Conservation (phyloP, 1,284 basidiomycete species). For the Leucoagaricus sp. region DNA sequence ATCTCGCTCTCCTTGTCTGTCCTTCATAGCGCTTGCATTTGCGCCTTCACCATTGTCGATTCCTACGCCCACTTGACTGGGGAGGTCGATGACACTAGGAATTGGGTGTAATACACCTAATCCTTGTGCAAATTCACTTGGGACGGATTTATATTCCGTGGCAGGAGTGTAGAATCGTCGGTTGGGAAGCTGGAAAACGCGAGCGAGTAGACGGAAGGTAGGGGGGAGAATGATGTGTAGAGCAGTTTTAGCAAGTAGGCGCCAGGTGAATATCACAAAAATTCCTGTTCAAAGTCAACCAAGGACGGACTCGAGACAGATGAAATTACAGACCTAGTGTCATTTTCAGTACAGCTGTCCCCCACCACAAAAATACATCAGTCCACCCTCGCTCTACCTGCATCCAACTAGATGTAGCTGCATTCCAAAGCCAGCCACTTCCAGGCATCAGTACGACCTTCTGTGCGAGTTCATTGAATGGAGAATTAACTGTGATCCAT, state of each 20-base stretch:
- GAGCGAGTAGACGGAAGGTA: conserved; percentile 73
- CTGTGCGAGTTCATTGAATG: conserved; percentile 20
- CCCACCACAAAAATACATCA: conserved; percentile 57
- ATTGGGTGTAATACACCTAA: conserved; percentile 64
- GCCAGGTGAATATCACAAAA: conserved; percentile 77
- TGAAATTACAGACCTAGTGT: conserved; percentile 48
- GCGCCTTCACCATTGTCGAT: conserved; percentile 42
- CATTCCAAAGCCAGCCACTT: conserved; percentile 42
- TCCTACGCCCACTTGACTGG: conserved; percentile 43
- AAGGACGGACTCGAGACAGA: too few species aligned
- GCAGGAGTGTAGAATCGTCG: conserved; percentile 87
- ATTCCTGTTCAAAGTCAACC: neutral
- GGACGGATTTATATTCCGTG: conserved; percentile 78
- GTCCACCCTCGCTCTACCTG: conserved; percentile 41
- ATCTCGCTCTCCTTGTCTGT: conserved; percentile 17
- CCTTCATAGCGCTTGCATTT: conserved; percentile 38
- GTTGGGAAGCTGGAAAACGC: conserved; percentile 65
- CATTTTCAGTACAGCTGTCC: conserved; percentile 62
- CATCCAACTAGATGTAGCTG: conserved; percentile 30
- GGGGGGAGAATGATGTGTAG: conserved; percentile 80
- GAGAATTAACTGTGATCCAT: conserved; percentile 52
- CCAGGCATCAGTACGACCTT: conserved; percentile 54
- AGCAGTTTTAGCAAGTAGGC: conserved; percentile 78
- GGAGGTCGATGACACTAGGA: conserved; percentile 85
- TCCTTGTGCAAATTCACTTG: conserved; percentile 45